Evolutionary conservation across 192 early-diverging fungal genomes (phyloP).

Genomic region (Podila verticillata): DNA sequence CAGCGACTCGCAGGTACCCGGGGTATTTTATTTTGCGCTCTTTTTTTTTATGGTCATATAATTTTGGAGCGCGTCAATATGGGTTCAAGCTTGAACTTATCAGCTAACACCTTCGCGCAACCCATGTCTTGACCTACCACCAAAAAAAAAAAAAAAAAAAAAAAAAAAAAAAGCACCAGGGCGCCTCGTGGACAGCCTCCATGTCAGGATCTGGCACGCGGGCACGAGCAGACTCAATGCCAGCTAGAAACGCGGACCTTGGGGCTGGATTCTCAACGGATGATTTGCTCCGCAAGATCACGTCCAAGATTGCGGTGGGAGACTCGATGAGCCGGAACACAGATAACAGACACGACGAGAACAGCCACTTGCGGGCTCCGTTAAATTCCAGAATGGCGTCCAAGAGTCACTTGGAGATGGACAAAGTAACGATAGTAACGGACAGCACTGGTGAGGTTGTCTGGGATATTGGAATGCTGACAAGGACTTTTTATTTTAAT

Average conservation of each 20-base stretch:
- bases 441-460: no score
- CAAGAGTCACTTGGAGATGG: conserved; percentile 18
- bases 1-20: conserved; percentile 32
- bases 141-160: no score
- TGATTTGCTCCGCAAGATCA: conserved; percentile 30
- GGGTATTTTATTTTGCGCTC: neutral
- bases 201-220: neutral
- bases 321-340: neutral
- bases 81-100: neutral
- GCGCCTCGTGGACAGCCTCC: neutral
- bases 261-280: conserved; percentile 19
- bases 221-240: conserved; percentile 36
- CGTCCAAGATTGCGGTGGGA: conserved; percentile 16
- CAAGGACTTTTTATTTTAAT: neutral
- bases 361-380: conserved; percentile 34
- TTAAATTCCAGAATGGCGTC: conserved; percentile 31
- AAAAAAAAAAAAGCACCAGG: neutral
- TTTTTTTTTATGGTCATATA: no score
- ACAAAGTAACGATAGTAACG: conserved; percentile 1
- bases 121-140: neutral
- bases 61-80: neutral
- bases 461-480: no score
- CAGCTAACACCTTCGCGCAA: neutral
- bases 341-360: conserved; percentile 27
- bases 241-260: conserved; percentile 20